Evolutionary conservation across 2,329 filamentous ascomycete species (phyloP), one percentile per base, ranked within the genome.

Genomic region (Bipolaris cookei): DNA sequence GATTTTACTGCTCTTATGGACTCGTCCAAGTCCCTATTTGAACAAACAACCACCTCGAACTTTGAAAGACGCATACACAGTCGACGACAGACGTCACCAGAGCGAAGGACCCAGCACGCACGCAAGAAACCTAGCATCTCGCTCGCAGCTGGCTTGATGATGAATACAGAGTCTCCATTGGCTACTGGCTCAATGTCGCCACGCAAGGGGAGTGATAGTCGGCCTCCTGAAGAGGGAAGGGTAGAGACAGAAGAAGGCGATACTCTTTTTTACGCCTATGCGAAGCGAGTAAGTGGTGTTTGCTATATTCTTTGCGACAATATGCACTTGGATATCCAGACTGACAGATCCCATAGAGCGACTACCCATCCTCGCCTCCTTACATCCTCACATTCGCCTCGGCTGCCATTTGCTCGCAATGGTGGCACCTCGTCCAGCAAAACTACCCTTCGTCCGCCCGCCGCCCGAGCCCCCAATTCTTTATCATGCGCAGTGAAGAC

Each of bases 91-190:
- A 61, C 64, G 54, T 69, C 67, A 14, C 67, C 67, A 11, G 64
- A 64, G 11, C 55, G 67, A 56, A 51, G 51, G 35, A n/a, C 62
- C 45, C 64, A 63, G 11, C 46, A 62, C 16, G 60, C 60, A 21
- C 61, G 71, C 32, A 74, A 73, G 63, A 74, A 70, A 55, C 67
- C 67, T 10, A 70, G 66, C 52, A 70, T 76, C 41, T 74, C 71
- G 45, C 67, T 76, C 49, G 73, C 73, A 7, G 67, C 71, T n/a
- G 73, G 73, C 11, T 51, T 76, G 55, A 76, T 75, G 46, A 74
- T 76, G 69, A 68, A 69, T 13, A 60, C 51, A 30, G 72, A 74
- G 35, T 63, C 56, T 47, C 51, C 55, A 13, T 16, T 52, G 28
- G 32, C 39, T 2, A 54, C 51, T 10, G 55, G 37, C 6, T 34